These are phyloP conservation scores for Amylocystis lapponica DNA, from an alignment of 768 basidiomycete genomes.

Conservation along the genomic window DNA sequence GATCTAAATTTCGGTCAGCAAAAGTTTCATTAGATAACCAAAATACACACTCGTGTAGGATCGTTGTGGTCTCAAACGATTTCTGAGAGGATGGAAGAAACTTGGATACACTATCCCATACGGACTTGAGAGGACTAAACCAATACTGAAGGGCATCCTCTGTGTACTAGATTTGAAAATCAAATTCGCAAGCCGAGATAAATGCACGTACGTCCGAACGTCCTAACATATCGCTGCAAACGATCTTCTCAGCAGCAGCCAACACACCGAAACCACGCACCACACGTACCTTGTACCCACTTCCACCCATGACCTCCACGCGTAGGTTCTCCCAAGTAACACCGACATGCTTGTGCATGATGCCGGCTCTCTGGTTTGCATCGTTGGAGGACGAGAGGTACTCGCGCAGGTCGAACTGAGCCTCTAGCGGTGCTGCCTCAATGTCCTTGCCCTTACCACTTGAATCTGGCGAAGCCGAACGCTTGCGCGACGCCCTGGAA, in stretches of 20 bases:
- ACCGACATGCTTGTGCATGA: slow-evolving; percentile 71
- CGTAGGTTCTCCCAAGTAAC: slow-evolving; percentile 68
- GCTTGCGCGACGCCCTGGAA: slow-evolving; percentile 13
- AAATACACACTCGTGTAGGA: slow-evolving; percentile 49
- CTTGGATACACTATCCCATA: slow-evolving; percentile 37
- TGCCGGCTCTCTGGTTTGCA: slow-evolving; percentile 56
- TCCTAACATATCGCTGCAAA: slow-evolving; percentile 49
- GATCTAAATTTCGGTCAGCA: slow-evolving; percentile 32
- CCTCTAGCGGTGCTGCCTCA: slow-evolving; percentile 36
- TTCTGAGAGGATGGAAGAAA: slow-evolving; percentile 31
- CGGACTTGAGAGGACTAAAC: slow-evolving; percentile 42
- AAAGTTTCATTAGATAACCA: background rate
- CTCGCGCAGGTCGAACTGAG: slow-evolving; percentile 58
- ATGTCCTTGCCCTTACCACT: slow-evolving; percentile 21
- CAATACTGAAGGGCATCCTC: slow-evolving; percentile 52
- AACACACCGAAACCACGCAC: background rate
- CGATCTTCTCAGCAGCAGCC: background rate
- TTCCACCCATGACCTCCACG: slow-evolving; percentile 53
- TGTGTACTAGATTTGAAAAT: slow-evolving; percentile 15
- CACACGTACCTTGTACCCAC: slow-evolving; percentile 50
- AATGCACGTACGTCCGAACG: slow-evolving; percentile 47
- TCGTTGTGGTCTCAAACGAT: slow-evolving; percentile 39
- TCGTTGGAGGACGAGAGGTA: slow-evolving; percentile 66
- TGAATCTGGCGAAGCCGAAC: background rate
- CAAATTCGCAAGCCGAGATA: background rate